These are phyloP conservation scores for Anthracocystis setariae DNA, from an alignment of 1,284 basidiomycete species.

Conservation along the genomic window DNA sequence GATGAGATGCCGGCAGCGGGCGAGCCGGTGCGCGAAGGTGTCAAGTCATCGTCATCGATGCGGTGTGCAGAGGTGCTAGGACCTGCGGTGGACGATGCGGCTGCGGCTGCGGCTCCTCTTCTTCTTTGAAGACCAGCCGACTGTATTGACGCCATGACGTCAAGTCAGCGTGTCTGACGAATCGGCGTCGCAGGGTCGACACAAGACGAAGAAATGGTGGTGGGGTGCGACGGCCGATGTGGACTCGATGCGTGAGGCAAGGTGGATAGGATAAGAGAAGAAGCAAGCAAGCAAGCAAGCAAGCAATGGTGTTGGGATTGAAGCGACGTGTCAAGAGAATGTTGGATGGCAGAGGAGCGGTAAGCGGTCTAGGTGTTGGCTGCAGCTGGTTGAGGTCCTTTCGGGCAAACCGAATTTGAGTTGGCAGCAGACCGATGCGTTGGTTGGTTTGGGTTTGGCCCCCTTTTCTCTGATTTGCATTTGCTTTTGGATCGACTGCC, in stretches of 20 bases:
- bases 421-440: not conserved
- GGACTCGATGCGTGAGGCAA: too few relatives aligned
- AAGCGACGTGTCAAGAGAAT: too few relatives aligned
- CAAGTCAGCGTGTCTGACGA: not conserved
- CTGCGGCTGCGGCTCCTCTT: conserved; percentile 30
- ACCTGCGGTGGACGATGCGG: conserved; percentile 19
- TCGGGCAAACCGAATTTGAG: too few relatives aligned
- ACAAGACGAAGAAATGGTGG: too few relatives aligned
- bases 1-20: conserved; percentile 28
- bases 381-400: too few relatives aligned
- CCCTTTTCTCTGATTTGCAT: conserved; percentile 4
- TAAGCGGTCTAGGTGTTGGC: too few relatives aligned
- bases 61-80: conserved; percentile 32
- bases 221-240: not conserved
- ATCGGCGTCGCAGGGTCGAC: not conserved
- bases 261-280: too few relatives aligned
- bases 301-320: too few relatives aligned
- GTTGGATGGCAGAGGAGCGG: too few relatives aligned
- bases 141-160: conserved; percentile 34
- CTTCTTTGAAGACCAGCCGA: conserved; percentile 43
- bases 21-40: conserved; percentile 31
- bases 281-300: too few relatives aligned
- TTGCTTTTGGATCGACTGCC: conserved; percentile 13
- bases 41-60: conserved; percentile 35
- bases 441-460: not conserved